A percentile compares a stretch with the other conserved stretches of the same genome.
Conservation (phyloP, 768 basidiomycete species). For the Calocybe gangraenosa region DNA sequence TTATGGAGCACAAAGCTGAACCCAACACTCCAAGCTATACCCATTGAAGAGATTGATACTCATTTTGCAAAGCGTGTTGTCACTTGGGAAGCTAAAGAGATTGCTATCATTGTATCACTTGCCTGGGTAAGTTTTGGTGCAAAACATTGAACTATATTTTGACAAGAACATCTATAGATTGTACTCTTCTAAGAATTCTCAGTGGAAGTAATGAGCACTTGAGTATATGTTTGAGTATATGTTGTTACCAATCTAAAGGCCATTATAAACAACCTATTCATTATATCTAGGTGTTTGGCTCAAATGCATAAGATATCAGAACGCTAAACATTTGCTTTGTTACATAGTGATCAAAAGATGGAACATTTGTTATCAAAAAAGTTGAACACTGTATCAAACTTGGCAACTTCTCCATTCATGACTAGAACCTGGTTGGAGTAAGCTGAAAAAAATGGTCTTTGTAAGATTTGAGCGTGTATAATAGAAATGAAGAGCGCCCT, state of each 20-base stretch:
- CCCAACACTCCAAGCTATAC: background rate
- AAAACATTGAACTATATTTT: no score
- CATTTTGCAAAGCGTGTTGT: slow-evolving; percentile 8
- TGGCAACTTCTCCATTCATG: slow-evolving; percentile 63
- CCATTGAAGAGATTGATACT: background rate
- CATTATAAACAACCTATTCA: no score
- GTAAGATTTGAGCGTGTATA: slow-evolving; percentile 1
- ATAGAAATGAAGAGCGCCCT: no score
- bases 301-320: slow-evolving; percentile 51
- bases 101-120: slow-evolving; percentile 2
- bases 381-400: no score
- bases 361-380: slow-evolving; percentile 57
- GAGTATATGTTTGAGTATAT: no score
- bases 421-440: slow-evolving; percentile 69
- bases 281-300: no score
- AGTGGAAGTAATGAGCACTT: no score
- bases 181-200: no score
- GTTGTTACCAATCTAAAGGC: no score
- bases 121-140: background rate
- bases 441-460: slow-evolving; percentile 30
- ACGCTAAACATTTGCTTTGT: slow-evolving; percentile 54
- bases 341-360: slow-evolving; percentile 65
- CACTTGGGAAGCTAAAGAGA: slow-evolving; percentile 5
- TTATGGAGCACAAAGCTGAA: slow-evolving; percentile 3
- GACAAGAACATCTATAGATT: no score